These are phyloP conservation scores for Penicillium paneum DNA, from an alignment of 2,329 filamentous ascomycete genomes.

Conservation along the genomic window DNA sequence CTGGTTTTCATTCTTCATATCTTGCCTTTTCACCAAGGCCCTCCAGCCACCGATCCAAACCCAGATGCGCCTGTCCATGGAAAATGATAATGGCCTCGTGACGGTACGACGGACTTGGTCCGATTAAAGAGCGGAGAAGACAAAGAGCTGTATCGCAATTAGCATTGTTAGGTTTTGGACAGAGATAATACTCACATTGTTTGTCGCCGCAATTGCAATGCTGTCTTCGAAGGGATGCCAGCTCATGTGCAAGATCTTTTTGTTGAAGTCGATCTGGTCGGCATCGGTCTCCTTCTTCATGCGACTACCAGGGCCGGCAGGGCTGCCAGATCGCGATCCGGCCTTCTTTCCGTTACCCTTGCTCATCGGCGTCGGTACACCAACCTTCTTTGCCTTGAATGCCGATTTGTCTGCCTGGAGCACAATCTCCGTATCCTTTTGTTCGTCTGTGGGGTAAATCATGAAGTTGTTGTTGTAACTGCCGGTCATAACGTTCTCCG, in stretches of 20 bases:
- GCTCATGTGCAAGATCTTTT: slow-evolving; percentile 99
- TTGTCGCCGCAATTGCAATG: slow-evolving; percentile 98
- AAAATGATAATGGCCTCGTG: slow-evolving; percentile 20
- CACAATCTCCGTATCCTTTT: slow-evolving; percentile 95
- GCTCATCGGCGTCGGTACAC: slow-evolving; percentile 96
- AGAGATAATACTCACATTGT: slow-evolving; percentile 72
- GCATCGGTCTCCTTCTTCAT: slow-evolving; percentile 99
- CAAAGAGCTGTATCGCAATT: slow-evolving; percentile 59
- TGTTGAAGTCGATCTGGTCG: slow-evolving; percentile 99
- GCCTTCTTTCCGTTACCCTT: slow-evolving; percentile 76
- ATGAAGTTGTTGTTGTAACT: slow-evolving; percentile 99
- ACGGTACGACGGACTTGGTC: slow-evolving; percentile 5
- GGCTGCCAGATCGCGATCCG: slow-evolving; percentile 81
- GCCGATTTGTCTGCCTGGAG: slow-evolving; percentile 97
- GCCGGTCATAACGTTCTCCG: slow-evolving; percentile 98
- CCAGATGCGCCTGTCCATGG: slow-evolving; percentile 26
- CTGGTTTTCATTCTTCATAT: slow-evolving; percentile 21
- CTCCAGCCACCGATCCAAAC: slow-evolving; percentile 18
- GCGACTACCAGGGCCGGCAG: slow-evolving; percentile 80
- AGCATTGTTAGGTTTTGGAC: slow-evolving; percentile 4
- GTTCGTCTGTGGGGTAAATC: slow-evolving; percentile 96
- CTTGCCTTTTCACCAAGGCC: slow-evolving; percentile 16
- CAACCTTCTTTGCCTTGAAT: slow-evolving; percentile 99
- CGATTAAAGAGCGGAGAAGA: slow-evolving; percentile 68
- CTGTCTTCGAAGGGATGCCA: slow-evolving; percentile 99